Base-by-base conservation (phyloP, 306 rosid genomes). In the Medicago lupulina region DNA sequence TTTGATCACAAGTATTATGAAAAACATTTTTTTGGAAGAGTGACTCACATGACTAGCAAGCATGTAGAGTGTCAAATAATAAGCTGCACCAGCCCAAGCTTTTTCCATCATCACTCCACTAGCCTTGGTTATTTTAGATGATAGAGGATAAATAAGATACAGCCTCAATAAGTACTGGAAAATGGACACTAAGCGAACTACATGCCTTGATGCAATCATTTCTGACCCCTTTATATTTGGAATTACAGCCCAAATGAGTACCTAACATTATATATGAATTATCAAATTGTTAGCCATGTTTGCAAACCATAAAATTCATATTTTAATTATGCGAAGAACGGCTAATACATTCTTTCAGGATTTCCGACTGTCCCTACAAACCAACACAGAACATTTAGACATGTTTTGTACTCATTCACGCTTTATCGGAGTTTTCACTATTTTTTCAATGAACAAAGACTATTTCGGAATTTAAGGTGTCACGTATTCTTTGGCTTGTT, bases 51-150 rank as follows among this genome's bases (percentile, higher is more conserved):
- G 92, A 76, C 89, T 88, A 70, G 92, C 89, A 17, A 88, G 74
- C 92, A 86, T 86, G 63, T 82, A 88, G 19, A 88, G 92, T 50
- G 64, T 86, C 68, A 88, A 79, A 77, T 88, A 82, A 75, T 84
- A 88, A 54, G 86, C 89, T 62, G 89, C 92, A 11, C 92, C 92
- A 19, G 88, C 89, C 92, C 92, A 88, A 28, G 92, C 88, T 46
- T 87, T 88, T 68, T 86, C 89, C 89, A 86, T 86, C 82, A 87
- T 70, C 8, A 87, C 83, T 21, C 95, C 92, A 23, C 79, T 87
- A 17, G 89, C 82, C 68, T 86, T 83, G 60, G 67, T 23, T 58
- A 89, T 89, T 74, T 86, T 80, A 36, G 83, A 80, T 31, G 90
- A 84, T 11, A 89, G 75, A 23, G 90, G 95, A 74, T 82, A 83